These are phyloP conservation scores for Eragrostis curvula DNA, from an alignment of 176 grass and related monocot genomes.

Conservation along the genomic window DNA sequence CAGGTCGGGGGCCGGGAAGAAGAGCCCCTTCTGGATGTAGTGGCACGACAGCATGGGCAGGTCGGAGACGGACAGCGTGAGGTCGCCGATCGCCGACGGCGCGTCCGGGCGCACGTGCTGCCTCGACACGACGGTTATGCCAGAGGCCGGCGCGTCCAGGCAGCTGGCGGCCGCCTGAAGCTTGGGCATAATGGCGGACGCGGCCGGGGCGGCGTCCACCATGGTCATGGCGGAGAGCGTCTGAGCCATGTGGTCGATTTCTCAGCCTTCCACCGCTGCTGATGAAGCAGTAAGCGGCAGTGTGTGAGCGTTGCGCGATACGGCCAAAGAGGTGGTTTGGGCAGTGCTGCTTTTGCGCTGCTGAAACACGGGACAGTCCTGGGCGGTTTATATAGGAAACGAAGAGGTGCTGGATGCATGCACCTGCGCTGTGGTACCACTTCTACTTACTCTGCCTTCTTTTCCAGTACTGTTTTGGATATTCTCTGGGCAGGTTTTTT, in stretches of 20 bases:
- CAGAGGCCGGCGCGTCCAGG: conserved; percentile 45
- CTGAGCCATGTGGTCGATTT: conserved; percentile 53
- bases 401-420: conserved; percentile 31
- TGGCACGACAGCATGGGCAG: conserved; percentile 99
- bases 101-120: conserved; percentile 59
- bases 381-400: conserved; percentile 62
- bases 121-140: conserved; percentile 65
- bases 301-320: background rate
- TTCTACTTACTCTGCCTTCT: background rate
- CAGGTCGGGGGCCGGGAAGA: conserved; percentile 65
- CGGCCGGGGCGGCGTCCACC: conserved; percentile 36
- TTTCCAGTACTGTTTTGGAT: conserved; percentile 40
- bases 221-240: conserved; percentile 54
- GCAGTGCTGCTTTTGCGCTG: conserved; percentile 32
- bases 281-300: conserved; percentile 28
- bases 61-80: conserved; percentile 90
- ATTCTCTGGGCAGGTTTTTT: conserved; percentile 40
- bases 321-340: conserved; percentile 46
- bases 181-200: conserved; percentile 50
- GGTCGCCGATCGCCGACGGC: conserved; percentile 54
- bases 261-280: conserved; percentile 19
- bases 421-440: conserved; percentile 32
- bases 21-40: conserved; percentile 98
- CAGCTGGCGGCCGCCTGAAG: conserved; percentile 26
- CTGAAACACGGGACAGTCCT: conserved; percentile 15